Evolutionary conservation across 805 yeast species (phyloP), one percentile per base, ranked within the genome.

Genomic region (Ogataea angusta): DNA sequence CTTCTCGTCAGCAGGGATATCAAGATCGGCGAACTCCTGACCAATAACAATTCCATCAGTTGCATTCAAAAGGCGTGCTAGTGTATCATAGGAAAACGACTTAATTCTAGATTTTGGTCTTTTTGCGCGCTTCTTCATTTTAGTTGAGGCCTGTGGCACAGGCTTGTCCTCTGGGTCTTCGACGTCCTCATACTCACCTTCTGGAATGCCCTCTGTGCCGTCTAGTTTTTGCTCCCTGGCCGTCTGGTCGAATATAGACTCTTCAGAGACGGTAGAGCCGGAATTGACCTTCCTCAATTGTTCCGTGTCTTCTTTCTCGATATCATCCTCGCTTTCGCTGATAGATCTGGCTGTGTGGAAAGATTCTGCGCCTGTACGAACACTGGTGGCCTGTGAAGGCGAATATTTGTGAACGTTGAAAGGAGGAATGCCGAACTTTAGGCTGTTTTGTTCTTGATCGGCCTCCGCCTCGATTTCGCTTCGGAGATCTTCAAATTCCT

Each of bases 1-100:
- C 50, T 85, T 83, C 55, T 89, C 96, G 44, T 82, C 82, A 0
- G 73, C 64, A 8, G 91, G 89, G 48, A 89, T 70, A 27, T 83
- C 85, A 43, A 90, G 64, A 38, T 78, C 77, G 30, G 80, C 77
- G 57, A 89, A 85, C 51, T 87, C 93, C 52, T 76, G 80, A 3
- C 84, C 84, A 40, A 77, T 75, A 5, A 75, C 70, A 6, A 80
- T 73, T 7, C 82, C 82, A 53, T 78, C 80, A 35, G 78, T 74
- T 29, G 81, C 76, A 50, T 75, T 77, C 27, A 77, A 57, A 17
- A 77, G 60, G 34, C 71, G 69, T 9, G 79, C 76, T 24, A 78
- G 60, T 0, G 82, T 68, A 30, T 62, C 64, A 40, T 62, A 62
- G 0, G 67, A 62, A 34, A 65, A 63, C n/a, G 68, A 63, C 34